These are phyloP conservation scores for Boletus fagicola DNA, from an alignment of 768 basidiomycete species.

Conservation along the genomic window DNA sequence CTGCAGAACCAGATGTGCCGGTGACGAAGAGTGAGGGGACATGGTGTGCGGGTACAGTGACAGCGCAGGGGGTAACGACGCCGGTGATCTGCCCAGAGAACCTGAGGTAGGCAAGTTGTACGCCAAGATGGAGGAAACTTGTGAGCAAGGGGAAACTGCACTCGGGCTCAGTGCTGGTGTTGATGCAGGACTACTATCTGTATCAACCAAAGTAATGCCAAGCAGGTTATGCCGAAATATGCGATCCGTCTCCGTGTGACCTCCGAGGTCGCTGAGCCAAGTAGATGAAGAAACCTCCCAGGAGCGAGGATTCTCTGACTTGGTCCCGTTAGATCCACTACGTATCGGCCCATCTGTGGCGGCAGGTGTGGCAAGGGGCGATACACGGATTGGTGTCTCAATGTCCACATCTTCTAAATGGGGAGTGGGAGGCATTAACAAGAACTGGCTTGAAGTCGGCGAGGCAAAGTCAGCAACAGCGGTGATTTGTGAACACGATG, in stretches of 20 bases:
- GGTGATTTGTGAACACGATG: conserved; percentile 7
- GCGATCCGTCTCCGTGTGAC: conserved; percentile 32
- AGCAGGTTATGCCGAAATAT: conserved; percentile 28
- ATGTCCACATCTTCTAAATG: conserved; percentile 7
- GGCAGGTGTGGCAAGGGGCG: conserved; percentile 12
- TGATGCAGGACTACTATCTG: conserved; percentile 24
- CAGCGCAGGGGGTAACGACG: conserved; percentile 12
- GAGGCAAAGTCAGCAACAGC: conserved; percentile 20
- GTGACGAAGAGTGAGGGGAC: conserved; percentile 10
- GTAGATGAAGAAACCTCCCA: conserved; percentile 26
- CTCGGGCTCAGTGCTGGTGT: conserved; percentile 27
- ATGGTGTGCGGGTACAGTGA: conserved; percentile 16
- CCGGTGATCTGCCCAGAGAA: conserved; percentile 16
- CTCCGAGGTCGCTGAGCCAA: conserved; percentile 35
- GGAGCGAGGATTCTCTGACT: conserved; percentile 17
- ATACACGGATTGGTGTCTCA: conserved; percentile 12
- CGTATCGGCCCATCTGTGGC: conserved; percentile 2
- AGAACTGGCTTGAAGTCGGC: conserved; percentile 29
- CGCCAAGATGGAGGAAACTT: conserved; percentile 16
- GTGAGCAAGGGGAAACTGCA: conserved; percentile 20
- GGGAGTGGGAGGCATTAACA: conserved; percentile 29
- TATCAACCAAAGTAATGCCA: conserved; percentile 11
- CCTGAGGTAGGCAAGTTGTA: conserved; percentile 9
- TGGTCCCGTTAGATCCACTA: conserved; percentile 8
- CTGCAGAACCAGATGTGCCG: conserved; percentile 20